Base-by-base conservation (phyloP, 2,329 filamentous ascomycete genomes). In the Pseudogymnoascus sp. region DNA sequence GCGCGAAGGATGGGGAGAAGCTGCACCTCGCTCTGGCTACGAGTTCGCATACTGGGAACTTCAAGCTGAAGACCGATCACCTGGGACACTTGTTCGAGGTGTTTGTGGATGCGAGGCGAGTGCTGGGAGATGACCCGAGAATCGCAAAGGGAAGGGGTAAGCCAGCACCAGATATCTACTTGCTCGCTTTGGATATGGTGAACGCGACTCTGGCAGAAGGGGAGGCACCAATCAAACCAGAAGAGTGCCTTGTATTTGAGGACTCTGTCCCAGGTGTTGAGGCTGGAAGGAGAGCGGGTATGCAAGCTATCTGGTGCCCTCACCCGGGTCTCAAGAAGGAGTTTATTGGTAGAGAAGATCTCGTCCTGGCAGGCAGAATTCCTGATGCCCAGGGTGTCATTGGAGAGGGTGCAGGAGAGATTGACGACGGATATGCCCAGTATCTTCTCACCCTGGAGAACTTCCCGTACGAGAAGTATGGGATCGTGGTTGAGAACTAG, bases 191-290 rank as follows among this genome's bases (percentile, higher is more conserved):
- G 63, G 80, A 89, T 75, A 90, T 87, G 3, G 88, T 99, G 73
- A 99, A 99, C 75, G 83, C 84, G 47, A 84, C 85, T 14, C 79
- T 95, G 5, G 77, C 79, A 0, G 76, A 80, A 3, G 85, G 84
- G 40, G 86, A 88, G 61, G 77, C 81, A 67, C 77, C 83, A 64
- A 87, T 99, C 66, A 80, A 73, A 62, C 91, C 92, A 0, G 89
- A 90, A 68, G 93, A 97, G 75, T 97, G 94, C 73, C 80, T 99
- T 14, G 94, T 97, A 0, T 97, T 99, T 70, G 94, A 99, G 77
- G 94, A 99, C 75, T 91, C 88, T 53, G 92, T 97, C 1, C 91
- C 92, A 0, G 94, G 94, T 3, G 91, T 97, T 2, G 94, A 99
- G 77, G 86, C 91, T 1, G 94, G 92, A 4, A 81, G 94, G 62